Conservation (phyloP, 345 rosid species). For the Pistacia integerrima region DNA sequence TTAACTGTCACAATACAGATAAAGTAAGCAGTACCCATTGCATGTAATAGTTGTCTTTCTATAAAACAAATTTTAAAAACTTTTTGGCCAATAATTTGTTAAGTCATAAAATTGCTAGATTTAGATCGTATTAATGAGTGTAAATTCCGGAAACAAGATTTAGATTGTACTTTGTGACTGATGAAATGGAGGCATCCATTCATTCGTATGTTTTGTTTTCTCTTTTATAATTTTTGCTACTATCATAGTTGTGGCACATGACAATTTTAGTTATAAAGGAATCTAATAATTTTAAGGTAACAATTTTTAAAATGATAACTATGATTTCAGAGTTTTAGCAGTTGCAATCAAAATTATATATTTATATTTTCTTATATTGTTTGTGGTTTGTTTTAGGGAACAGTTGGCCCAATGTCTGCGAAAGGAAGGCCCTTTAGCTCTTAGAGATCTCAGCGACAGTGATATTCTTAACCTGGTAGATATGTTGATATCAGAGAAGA, state of each 20-base stretch:
- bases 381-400: slow-evolving; percentile 44
- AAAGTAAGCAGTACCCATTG: no score
- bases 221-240: not conserved
- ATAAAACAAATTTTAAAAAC: not conserved
- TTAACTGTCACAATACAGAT: not conserved
- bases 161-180: not conserved
- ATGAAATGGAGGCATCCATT: not conserved
- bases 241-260: not conserved
- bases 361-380: slow-evolving; percentile 12
- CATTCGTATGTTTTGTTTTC: not conserved
- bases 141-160: not conserved
- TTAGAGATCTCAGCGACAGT: slow-evolving; percentile 41
- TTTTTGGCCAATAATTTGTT: not conserved
- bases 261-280: not conserved
- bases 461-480: slow-evolving; percentile 59
- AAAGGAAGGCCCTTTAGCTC: slow-evolving; percentile 59
- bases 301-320: not conserved
- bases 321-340: not conserved
- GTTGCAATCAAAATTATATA: not conserved
- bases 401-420: slow-evolving; percentile 56
- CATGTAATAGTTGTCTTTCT: no score
- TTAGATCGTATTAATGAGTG: not conserved
- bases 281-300: not conserved
- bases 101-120: not conserved
- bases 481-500: slow-evolving; percentile 64